phyloP scores from a whole-genome alignment of 148 eudicot species.

The Rhododendron simsii region DNA sequence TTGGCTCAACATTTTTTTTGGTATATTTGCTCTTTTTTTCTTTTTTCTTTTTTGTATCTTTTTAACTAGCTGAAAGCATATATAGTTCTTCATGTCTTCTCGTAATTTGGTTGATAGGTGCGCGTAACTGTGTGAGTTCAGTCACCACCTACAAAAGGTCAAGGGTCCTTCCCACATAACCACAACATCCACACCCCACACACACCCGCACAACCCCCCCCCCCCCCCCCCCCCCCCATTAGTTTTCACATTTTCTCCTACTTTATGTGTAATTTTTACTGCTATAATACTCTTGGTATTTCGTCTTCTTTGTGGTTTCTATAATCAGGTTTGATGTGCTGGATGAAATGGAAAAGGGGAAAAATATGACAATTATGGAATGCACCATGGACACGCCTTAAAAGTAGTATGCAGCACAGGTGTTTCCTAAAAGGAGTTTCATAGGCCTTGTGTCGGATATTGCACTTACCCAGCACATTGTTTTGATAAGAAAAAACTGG shows the following conservation, averaged over 20 bases:
- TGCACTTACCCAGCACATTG: neutral
- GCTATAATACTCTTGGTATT: neutral
- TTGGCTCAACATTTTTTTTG: neutral
- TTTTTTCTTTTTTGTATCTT: no score
- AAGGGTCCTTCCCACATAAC: neutral
- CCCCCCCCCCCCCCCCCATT: neutral
- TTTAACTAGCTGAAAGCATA: neutral
- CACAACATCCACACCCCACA: no score
- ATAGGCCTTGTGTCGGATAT: neutral
- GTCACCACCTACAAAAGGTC: neutral
- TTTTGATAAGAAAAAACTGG: neutral
- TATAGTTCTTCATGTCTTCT: neutral
- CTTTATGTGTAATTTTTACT: neutral
- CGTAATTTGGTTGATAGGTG: neutral
- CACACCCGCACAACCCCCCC: no score
- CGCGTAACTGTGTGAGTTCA: neutral
- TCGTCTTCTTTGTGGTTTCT: neutral
- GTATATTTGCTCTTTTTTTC: no score
- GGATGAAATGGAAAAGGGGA: neutral
- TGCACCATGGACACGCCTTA: neutral
- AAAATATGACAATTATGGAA: neutral
- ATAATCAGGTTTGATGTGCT: neutral
- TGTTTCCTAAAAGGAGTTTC: neutral
- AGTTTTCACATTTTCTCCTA: neutral
- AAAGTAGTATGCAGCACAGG: neutral